Conservation (phyloP, 2,329 filamentous ascomycete genomes). For the Hymenoscyphus infarciens region DNA sequence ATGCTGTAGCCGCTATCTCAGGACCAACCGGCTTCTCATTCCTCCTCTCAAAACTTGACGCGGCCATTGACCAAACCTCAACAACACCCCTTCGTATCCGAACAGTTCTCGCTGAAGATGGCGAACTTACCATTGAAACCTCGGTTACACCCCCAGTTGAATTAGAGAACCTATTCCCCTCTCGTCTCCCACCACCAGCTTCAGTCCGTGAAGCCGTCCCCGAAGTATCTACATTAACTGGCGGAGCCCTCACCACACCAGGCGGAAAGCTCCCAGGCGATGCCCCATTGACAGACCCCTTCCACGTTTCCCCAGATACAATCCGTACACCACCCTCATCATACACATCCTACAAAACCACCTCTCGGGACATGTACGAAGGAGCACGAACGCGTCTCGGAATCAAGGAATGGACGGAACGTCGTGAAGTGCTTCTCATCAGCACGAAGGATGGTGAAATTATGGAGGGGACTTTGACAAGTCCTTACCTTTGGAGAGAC, state of each 20-base stretch:
- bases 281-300: slow-evolving; percentile 32
- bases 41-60: slow-evolving; percentile 41
- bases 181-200: slow-evolving; percentile 47
- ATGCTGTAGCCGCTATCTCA: slow-evolving; percentile 43
- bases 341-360: slow-evolving; percentile 88
- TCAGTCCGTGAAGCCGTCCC: slow-evolving; percentile 16
- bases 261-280: slow-evolving; percentile 28
- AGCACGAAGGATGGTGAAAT: slow-evolving; percentile 58
- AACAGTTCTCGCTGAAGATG: slow-evolving; percentile 50
- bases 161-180: slow-evolving; percentile 55
- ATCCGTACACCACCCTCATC: slow-evolving; percentile 48
- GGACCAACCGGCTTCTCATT: slow-evolving; percentile 45
- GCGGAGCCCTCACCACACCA: slow-evolving; percentile 27
- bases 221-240: slow-evolving; percentile 30
- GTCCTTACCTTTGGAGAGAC: slow-evolving; percentile 72
- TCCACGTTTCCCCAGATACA: slow-evolving; percentile 52
- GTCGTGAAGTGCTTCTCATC: slow-evolving; percentile 72
- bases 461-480: slow-evolving; percentile 84
- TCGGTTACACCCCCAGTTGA: slow-evolving; percentile 39
- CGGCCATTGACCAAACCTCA: slow-evolving; percentile 29
- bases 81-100: slow-evolving; percentile 48
- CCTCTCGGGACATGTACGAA: slow-evolving; percentile 67
- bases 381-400: slow-evolving; percentile 59
- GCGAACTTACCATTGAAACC: slow-evolving; percentile 44
- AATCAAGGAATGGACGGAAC: slow-evolving; percentile 46